Base-by-base conservation (phyloP, 1,284 basidiomycete genomes). In the Gastroboletus turbinatus region DNA sequence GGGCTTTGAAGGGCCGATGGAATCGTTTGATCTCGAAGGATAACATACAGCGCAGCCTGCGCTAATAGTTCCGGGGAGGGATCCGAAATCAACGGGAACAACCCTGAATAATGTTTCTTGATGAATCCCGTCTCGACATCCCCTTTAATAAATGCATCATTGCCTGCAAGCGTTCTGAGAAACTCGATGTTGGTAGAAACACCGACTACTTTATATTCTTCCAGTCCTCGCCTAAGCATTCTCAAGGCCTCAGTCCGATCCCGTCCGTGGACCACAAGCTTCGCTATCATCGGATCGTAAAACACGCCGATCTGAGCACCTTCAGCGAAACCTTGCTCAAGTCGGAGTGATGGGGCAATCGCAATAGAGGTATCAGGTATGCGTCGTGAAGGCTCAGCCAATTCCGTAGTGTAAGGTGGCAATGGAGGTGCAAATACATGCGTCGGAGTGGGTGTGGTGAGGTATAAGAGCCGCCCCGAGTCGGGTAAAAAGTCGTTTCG, bases 61-160 rank as follows among this genome's bases (percentile, higher is more conserved):
- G 88, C 90, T 5, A 94, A 75, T 9, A 88, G 66, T 48, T 87
- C 82, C 0, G 86, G 73, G 0, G 81, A 79, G 0, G 90, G 85
- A 19, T 80, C 74, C 7, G 75, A 64, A 1, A 84, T 61, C 0
- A 81, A 75, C 5, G 90, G 88, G 75, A 94, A 93, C 23, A 96
- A 76, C 55, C 89, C 83, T 51, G 84, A 77, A 64, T 83, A 81
- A 69, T 94, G 87, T 84, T 91, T 92, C 91, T 84, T 81, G 65
- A 98, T 96, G 68, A 97, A 98, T 2, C 93, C 94, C 9, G 95
- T 97, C 72, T 97, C 95, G 6, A 98, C 84, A 55, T 95, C 85
- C n/a, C 82, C 92, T 32, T 79, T 76, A 19, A 90, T 79, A 67
- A 98, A 97, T 6, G 87, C 82, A 30, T 80, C 68, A 69, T 97